Base-by-base conservation (phyloP, 345 rosid genomes). In the Trapa incisa region DNA sequence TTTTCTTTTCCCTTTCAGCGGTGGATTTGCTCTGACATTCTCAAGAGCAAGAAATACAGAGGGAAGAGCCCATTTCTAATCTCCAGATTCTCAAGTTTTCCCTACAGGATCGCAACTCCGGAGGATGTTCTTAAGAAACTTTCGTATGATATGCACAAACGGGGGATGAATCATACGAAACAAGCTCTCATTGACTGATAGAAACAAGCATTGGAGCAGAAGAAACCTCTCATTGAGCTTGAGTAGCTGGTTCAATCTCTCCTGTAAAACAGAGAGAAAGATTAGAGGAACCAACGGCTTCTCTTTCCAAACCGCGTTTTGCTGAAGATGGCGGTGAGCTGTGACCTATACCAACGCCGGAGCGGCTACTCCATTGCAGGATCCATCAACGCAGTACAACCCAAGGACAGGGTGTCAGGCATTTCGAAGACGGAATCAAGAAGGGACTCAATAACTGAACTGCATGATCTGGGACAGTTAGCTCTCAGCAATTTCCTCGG, bases 371-470 rank as follows among this genome's bases (percentile, higher is more conserved):
- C 33, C 60, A 4, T 54, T 54, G 10, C 60, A n/a, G 60, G 60
- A 54, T 10, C 60, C n/a, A 16, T 54, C 60, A 54, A n/a, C n/a
- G 60, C 60, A 11, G 63, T 32, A 58, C 63, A 58, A 38, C 63
- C 63, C 8, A 16, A 32, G 63, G 11, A 32, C 14, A 16, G 35
- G 11, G 38, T 58, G 63, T 11, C 15, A 0, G 62, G 62, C 37
- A 5, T 58, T 58, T 58, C 60, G 22, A 35, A 54, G 15, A 32
- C 63, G 32, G 63, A 32, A 32, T 58, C 63, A 58, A 22, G 29
- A 22, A 22, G 63, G 12, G 11, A 58, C 63, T 10, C 38, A 58
- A 33, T 10, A 33, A 58, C 63, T 4, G 60, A 54, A n/a, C 32
- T n/a, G 60, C 60, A 54, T n/a, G 29, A 54, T 29, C 60, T 5